These are phyloP conservation scores for Adiantum capillusveneris DNA, from an alignment of 75 land plant genomes.

Conservation along the genomic window DNA sequence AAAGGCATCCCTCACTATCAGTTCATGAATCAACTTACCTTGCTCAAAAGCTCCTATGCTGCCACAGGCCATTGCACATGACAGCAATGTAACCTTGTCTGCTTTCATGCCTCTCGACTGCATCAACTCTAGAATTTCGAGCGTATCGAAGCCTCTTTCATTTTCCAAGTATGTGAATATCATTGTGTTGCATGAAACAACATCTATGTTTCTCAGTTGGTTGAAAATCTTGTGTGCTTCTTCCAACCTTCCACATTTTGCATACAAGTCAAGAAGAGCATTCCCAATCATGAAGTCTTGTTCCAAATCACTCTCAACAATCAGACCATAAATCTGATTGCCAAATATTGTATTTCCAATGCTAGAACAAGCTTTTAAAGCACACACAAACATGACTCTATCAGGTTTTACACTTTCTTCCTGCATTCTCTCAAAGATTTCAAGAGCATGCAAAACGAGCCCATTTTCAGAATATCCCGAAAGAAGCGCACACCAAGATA, in stretches of 20 bases:
- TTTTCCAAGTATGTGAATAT: no score
- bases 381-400: slow-evolving; percentile 36
- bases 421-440: slow-evolving; percentile 40
- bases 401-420: slow-evolving; percentile 18
- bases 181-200: no score
- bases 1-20: slow-evolving; percentile 9
- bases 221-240: no score
- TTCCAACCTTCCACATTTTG: slow-evolving; percentile 1
- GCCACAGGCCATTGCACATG: slow-evolving; percentile 13
- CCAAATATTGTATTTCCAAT: not conserved
- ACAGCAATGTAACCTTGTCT: slow-evolving; percentile 47
- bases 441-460: slow-evolving; percentile 21
- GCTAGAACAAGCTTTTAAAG: slow-evolving; percentile 47
- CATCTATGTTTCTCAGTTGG: no score
- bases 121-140: no score
- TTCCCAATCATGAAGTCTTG: not conserved
- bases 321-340: not conserved
- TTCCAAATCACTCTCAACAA: not conserved
- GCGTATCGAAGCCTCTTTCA: no score
- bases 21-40: slow-evolving; percentile 33
- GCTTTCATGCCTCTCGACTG: slow-evolving; percentile 10
- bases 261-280: not conserved
- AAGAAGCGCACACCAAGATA: slow-evolving; percentile 61
- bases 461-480: slow-evolving; percentile 42
- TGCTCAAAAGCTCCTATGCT: not conserved